phyloP scores from a whole-genome alignment of 2,329 filamentous ascomycete genomes.

The Pochonia chlamydosporia region DNA sequence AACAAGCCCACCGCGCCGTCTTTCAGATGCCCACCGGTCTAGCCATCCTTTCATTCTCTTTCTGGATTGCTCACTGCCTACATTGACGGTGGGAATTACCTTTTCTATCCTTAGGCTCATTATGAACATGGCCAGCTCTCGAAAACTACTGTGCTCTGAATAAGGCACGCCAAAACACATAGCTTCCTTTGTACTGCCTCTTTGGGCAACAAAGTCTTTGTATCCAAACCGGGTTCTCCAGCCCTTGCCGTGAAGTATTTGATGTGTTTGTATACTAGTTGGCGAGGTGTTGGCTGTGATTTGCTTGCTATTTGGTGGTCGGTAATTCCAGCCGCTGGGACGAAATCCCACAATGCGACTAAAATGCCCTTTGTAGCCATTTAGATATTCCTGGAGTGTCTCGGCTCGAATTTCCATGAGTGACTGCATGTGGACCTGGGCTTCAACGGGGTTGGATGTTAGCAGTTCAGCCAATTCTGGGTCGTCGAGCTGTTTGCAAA shows the following conservation, averaged over 20 bases:
- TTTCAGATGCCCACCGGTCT: slow-evolving; percentile 56
- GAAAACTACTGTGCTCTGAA: slow-evolving; percentile 90
- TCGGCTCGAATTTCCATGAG: slow-evolving; percentile 91
- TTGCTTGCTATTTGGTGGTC: slow-evolving; percentile 51
- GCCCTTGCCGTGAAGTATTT: slow-evolving; percentile 50
- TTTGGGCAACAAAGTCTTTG: slow-evolving; percentile 70
- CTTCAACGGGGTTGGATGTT: slow-evolving; percentile 73
- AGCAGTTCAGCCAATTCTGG: slow-evolving; percentile 71
- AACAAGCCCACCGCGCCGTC: slow-evolving; percentile 49
- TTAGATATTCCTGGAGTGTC: slow-evolving; percentile 84
- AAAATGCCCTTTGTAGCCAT: slow-evolving; percentile 74
- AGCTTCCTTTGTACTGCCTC: slow-evolving; percentile 75
- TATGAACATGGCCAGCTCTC: slow-evolving; percentile 89
- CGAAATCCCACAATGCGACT: slow-evolving; percentile 83
- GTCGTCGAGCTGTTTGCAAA: slow-evolving; percentile 81
- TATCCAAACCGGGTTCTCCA: slow-evolving; percentile 74
- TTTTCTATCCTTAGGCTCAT: slow-evolving; percentile 82
- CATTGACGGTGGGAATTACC: slow-evolving; percentile 90
- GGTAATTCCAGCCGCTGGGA: slow-evolving; percentile 91
- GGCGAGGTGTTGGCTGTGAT: slow-evolving; percentile 51
- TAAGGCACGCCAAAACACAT: slow-evolving; percentile 94
- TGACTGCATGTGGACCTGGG: slow-evolving; percentile 97
- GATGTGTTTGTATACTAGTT: slow-evolving; percentile 40
- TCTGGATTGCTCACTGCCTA: slow-evolving; percentile 52
- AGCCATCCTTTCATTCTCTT: slow-evolving; percentile 60